Conservation (phyloP, 1,284 basidiomycete genomes). For the Malassezia nana region DNA sequence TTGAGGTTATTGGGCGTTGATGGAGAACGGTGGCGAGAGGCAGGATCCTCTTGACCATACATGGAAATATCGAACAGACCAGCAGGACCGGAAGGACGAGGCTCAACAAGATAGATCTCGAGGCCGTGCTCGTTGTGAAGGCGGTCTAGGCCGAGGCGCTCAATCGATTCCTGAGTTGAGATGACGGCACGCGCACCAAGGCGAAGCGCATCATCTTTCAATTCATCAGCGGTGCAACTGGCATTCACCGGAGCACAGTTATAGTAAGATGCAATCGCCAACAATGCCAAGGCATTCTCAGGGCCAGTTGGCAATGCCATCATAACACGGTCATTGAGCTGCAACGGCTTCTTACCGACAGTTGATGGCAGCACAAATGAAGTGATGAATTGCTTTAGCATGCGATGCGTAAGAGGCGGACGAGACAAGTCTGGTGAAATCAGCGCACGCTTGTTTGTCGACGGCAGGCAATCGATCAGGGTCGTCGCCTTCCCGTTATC, state of each 20-base stretch:
- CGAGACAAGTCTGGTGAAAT: conserved; percentile 43
- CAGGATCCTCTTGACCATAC: conserved; percentile 23
- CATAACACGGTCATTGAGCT: conserved; percentile 46
- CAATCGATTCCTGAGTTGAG: conserved; percentile 39
- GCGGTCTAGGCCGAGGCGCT: conserved; percentile 34
- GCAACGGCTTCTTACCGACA: conserved; percentile 20
- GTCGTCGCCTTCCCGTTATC: conserved; percentile 40
- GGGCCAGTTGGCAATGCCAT: conserved; percentile 47
- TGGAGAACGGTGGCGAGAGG: conserved; percentile 24
- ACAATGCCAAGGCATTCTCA: conserved; percentile 42
- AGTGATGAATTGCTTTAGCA: conserved; percentile 38
- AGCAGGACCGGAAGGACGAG: conserved; percentile 31
- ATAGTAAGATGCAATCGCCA: conserved; percentile 43
- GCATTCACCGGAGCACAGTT: conserved; percentile 47
- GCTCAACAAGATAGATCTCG: conserved; percentile 46
- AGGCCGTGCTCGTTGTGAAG: conserved; percentile 38
- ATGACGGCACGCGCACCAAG: conserved; percentile 44
- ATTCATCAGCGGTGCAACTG: conserved; percentile 44
- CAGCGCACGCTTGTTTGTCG: conserved; percentile 39
- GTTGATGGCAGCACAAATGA: conserved; percentile 37
- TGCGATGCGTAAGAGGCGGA: conserved; percentile 41
- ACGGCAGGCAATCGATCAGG: conserved; percentile 40
- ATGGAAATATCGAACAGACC: conserved; percentile 43
- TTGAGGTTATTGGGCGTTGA: conserved; percentile 35
- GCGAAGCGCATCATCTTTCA: conserved; percentile 45